Evolutionary conservation across 2,329 filamentous ascomycete genomes (phyloP), one percentile per base, ranked within the genome.

Genomic region (Endocalyx cinctus): DNA sequence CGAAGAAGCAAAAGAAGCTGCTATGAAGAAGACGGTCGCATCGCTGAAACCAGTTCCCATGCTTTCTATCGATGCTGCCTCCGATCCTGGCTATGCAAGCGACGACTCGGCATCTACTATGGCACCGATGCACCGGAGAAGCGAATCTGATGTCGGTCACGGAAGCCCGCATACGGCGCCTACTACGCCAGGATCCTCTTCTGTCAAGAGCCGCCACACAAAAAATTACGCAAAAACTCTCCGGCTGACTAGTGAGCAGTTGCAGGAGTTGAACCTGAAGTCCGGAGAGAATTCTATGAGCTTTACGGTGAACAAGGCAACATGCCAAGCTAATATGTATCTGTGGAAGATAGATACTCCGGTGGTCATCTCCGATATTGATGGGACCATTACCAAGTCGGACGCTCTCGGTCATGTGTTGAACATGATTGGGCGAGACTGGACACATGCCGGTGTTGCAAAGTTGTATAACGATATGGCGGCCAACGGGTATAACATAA

Each of bases 331-430:
- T 11, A 84, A 79, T 50, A 94, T 98, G 81, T 98, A 88, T 58
- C 76, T 94, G 39, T 98, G 92, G 94, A 82, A 79, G 46, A 79
- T 90, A 52, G 84, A 94, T 50, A 84, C 84, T 0, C 94, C 92
- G 0, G 90, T 98, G 35, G 89, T 98, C 29, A 96, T 98, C 43
- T 97, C 90, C 1, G 92, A 98, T 59, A 97, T 98, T 52, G 92
- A 98, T 60, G 92, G 92, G 32, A 98, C 92, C 15, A 98, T 98
- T 51, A 98, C 92, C 38, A 98, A 98, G 65, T 95, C 89, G 3
- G 89, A 96, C 63, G 89, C 88, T 12, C 69, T 95, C 11, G 92
- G 92, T 11, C 92, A 98, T 54, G 87, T 98, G 27, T 64, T 97
- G 34, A 97, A 90, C 66, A 92, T 92, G 79, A 90, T 98, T 45